Conservation (phyloP, 352 stramenopile genomes). For the Pythium monospermum region DNA sequence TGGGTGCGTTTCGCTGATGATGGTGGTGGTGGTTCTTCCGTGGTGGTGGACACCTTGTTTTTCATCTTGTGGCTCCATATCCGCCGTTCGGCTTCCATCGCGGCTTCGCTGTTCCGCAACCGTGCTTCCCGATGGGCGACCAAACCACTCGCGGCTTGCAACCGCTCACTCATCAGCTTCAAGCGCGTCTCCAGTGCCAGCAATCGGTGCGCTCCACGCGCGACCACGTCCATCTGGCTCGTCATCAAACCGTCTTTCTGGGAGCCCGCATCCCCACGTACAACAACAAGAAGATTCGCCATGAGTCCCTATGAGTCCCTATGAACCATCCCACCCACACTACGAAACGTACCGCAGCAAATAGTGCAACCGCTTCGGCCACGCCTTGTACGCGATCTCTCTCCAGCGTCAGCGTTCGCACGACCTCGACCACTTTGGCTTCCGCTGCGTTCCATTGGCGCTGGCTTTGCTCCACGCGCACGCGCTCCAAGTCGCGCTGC, state of each 20-base stretch:
- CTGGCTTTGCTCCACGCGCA: constrained; percentile 26
- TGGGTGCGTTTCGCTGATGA: too few relatives aligned
- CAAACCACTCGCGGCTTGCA: constrained; percentile 35
- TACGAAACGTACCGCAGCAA: constrained; percentile 35
- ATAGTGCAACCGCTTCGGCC: constrained; percentile 36
- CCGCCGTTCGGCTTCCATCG: constrained; percentile 35
- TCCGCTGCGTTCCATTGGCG: constrained; percentile 25
- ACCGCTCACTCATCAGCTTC: constrained; percentile 28
- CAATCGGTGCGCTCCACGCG: constrained; percentile 25
- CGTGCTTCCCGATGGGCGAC: constrained; percentile 47
- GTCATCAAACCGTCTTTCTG: constrained; percentile 35
- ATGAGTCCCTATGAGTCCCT: too few relatives aligned
- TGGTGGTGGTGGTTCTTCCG: too few relatives aligned
- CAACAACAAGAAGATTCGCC: constrained; percentile 5
- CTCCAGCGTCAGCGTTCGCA: constrained; percentile 44
- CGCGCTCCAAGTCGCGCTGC: constrained; percentile 52
- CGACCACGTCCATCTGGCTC: constrained; percentile 42
- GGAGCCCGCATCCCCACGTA: too few relatives aligned
- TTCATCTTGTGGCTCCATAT: constrained; percentile 17
- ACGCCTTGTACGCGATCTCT: constrained; percentile 40
- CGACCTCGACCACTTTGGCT: constrained; percentile 38
- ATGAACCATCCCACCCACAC: too few relatives aligned
- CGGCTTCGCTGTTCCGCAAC: constrained; percentile 63
- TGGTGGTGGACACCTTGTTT: too few relatives aligned
- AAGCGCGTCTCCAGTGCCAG: constrained; percentile 38